Percentiles rank a stretch among this genome's conserved stretches.
Evolutionary conservation across 495 filamentous ascomycete species (phyloP).

Genomic region (Glutinoglossum americanum): DNA sequence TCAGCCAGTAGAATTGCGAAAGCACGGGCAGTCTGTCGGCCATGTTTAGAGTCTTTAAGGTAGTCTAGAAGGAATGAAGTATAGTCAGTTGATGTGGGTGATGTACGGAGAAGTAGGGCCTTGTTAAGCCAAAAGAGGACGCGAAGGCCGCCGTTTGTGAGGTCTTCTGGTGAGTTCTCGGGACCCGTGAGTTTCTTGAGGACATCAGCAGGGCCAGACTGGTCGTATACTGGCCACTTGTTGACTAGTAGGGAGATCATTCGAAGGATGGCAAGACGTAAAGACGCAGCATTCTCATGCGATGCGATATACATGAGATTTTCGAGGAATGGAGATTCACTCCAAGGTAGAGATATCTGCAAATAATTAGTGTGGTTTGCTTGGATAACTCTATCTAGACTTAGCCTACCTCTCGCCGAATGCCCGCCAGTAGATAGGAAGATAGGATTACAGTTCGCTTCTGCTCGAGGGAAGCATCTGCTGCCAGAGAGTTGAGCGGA

Average conservation of each 20-base stretch:
- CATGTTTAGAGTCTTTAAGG: slow-evolving; percentile 28
- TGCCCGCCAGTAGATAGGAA: slow-evolving; percentile 36
- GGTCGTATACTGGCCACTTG: slow-evolving; percentile 22
- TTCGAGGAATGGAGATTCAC: slow-evolving; percentile 14
- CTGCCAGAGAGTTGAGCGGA: slow-evolving; percentile 10
- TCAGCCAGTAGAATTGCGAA: slow-evolving; percentile 39
- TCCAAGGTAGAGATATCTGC: not conserved
- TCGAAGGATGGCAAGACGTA: slow-evolving; percentile 28
- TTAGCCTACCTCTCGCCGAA: slow-evolving; percentile 23
- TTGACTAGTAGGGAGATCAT: slow-evolving; percentile 43
- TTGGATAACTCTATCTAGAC: slow-evolving; percentile 4
- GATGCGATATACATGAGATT: slow-evolving; percentile 22
- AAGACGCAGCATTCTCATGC: not conserved
- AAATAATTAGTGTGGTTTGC: slow-evolving; percentile 15
- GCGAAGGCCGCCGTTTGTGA: slow-evolving; percentile 7
- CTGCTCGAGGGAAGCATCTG: slow-evolving; percentile 16
- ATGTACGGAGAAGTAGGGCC: slow-evolving; percentile 17
- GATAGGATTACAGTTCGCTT: slow-evolving; percentile 35
- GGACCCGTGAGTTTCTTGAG: not conserved
- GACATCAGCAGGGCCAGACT: not conserved
- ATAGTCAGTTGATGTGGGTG: slow-evolving; percentile 20
- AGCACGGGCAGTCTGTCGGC: slow-evolving; percentile 26
- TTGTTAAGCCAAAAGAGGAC: slow-evolving; percentile 21
- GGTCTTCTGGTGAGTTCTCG: not conserved
- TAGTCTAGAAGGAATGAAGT: slow-evolving; percentile 29